These are phyloP conservation scores for Ascochyta clinopodiicola DNA, from an alignment of 2,329 filamentous ascomycete genomes.

Conservation along the genomic window DNA sequence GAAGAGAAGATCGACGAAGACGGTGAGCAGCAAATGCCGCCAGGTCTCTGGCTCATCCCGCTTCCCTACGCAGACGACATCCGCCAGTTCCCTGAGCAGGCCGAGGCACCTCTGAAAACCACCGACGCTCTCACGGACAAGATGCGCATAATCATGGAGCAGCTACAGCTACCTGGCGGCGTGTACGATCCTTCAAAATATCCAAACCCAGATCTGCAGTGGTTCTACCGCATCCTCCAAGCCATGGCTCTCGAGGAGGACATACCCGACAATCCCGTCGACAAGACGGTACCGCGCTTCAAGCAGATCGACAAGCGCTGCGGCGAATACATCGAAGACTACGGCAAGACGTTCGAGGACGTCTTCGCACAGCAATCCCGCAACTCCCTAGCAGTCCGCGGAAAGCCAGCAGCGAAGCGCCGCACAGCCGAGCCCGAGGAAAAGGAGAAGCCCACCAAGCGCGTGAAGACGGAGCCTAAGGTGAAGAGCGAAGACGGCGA, in stretches of 20 bases:
- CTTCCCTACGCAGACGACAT: constrained; percentile 91
- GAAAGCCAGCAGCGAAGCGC: constrained; percentile 52
- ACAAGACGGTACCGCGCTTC: constrained; percentile 84
- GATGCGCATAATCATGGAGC: constrained; percentile 83
- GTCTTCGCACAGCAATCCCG: constrained; percentile 56
- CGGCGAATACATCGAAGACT: constrained; percentile 78
- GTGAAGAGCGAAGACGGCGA: constrained; percentile 30
- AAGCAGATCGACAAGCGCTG: constrained; percentile 86
- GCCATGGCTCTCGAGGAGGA: constrained; percentile 91
- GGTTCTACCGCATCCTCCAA: constrained; percentile 96
- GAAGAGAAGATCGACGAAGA: constrained; percentile 67
- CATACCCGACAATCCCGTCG: constrained; percentile 73
- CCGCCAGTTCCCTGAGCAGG: constrained; percentile 71
- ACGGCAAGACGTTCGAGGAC: constrained; percentile 72
- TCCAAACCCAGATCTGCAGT: constrained; percentile 90
- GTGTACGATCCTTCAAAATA: constrained; percentile 86
- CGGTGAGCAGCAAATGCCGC: constrained; percentile 74
- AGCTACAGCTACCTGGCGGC: constrained; percentile 85
- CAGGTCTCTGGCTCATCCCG: constrained; percentile 86
- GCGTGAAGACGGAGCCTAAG: constrained; percentile 37
- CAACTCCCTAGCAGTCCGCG: constrained; percentile 51
- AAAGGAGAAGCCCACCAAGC: constrained; percentile 33
- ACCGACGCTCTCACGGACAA: constrained; percentile 77
- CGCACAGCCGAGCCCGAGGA: constrained; percentile 43
- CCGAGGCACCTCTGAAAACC: constrained; percentile 51